Evolutionary conservation across 2,329 filamentous ascomycete species (phyloP).

Genomic region (Sporothrix inflata): DNA sequence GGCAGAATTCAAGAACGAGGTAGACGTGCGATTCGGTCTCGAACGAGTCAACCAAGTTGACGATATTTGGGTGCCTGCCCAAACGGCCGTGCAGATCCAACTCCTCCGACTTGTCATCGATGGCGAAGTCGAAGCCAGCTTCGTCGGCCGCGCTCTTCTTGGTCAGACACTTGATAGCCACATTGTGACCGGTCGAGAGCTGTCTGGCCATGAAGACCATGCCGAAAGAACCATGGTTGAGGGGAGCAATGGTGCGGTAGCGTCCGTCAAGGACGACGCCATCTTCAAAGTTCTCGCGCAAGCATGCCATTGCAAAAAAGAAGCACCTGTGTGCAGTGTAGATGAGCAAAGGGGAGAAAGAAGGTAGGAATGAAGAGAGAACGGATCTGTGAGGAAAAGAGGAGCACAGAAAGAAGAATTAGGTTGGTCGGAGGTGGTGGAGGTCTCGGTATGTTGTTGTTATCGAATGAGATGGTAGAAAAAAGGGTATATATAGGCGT

Average conservation of each 20-base stretch:
- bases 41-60: constrained; percentile 88
- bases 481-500: constrained; percentile 38
- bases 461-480: constrained; percentile 31
- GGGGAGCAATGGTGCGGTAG: constrained; percentile 86
- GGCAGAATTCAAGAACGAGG: constrained; percentile 92
- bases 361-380: neutral
- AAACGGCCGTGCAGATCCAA: constrained; percentile 78
- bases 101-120: constrained; percentile 84
- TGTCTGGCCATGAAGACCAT: constrained; percentile 97
- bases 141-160: constrained; percentile 71
- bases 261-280: constrained; percentile 84
- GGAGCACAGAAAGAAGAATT: constrained; percentile 28
- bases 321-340: constrained; percentile 13
- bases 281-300: constrained; percentile 78
- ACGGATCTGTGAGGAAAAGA: neutral
- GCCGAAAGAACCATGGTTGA: constrained; percentile 98
- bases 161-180: constrained; percentile 95
- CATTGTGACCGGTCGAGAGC: constrained; percentile 71
- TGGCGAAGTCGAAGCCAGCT: constrained; percentile 64
- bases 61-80: constrained; percentile 82
- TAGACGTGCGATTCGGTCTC: constrained; percentile 90
- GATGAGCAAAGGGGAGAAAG: neutral
- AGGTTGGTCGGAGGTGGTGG: neutral
- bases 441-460: constrained; percentile 13
- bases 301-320: constrained; percentile 70